A percentile compares a stretch with the other conserved stretches of the same genome.
phyloP scores from a whole-genome alignment of 106 monocot genomes.

The Xerophyta viscosa region DNA sequence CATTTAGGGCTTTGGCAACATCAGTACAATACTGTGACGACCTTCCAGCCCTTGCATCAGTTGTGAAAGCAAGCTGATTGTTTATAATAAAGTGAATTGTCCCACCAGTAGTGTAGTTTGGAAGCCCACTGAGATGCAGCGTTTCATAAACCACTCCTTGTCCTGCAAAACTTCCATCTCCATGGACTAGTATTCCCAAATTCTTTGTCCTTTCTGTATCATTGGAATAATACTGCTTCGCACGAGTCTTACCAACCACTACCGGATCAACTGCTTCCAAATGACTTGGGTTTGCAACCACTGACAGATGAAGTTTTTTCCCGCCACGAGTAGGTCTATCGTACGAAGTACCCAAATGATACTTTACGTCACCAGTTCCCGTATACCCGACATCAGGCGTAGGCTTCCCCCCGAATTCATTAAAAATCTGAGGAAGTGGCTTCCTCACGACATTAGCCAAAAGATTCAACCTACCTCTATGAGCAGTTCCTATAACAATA shows the following conservation, averaged over 20 bases:
- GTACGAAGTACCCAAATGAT: constrained; percentile 80
- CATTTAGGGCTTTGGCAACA: constrained; percentile 66
- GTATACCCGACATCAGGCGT: constrained; percentile 52
- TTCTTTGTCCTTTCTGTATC: constrained; percentile 59
- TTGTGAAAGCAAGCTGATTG: constrained; percentile 85
- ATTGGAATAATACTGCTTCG: constrained; percentile 65
- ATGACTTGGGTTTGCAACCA: constrained; percentile 88
- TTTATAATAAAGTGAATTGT: constrained; percentile 81
- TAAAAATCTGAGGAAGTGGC: constrained; percentile 65
- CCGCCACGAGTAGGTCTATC: constrained; percentile 75
- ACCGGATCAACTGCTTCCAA: constrained; percentile 81
- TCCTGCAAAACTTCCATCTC: constrained; percentile 87
- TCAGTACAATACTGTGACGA: constrained; percentile 84
- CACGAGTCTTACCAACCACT: constrained; percentile 66
- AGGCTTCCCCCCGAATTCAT: constrained; percentile 64
- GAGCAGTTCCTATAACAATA: constrained; percentile 76
- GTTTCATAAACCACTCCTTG: constrained; percentile 87
- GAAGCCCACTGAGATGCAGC: constrained; percentile 71
- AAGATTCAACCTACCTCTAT: constrained; percentile 75
- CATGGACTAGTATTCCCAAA: constrained; percentile 60
- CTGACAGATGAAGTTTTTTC: constrained; percentile 61
- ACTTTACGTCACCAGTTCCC: constrained; percentile 81
- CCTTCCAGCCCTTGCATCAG: constrained; percentile 57
- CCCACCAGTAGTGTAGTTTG: constrained; percentile 72
- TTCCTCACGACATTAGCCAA: constrained; percentile 76